A percentile compares a stretch with the other conserved stretches of the same genome.
phyloP scores from a whole-genome alignment of 164 flowering plant genomes.

The Paratinospora sagittata region DNA sequence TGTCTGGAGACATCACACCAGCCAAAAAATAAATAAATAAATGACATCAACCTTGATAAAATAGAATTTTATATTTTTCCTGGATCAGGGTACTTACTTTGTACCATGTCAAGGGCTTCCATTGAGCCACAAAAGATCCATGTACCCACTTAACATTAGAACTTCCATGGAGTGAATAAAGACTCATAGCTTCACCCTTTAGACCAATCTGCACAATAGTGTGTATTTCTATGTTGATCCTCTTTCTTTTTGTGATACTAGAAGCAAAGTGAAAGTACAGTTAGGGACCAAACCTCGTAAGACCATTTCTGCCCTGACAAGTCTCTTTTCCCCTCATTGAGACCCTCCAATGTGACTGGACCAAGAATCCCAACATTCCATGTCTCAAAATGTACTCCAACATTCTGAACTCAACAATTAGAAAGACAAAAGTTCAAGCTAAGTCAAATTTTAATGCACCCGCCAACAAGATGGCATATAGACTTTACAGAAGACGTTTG shows the following conservation, averaged over 20 bases:
- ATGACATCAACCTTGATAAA: background rate
- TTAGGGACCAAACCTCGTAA: constrained; percentile 61
- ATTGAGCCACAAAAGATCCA: constrained; percentile 43
- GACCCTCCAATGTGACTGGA: constrained; percentile 72
- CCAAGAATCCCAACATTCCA: constrained; percentile 98
- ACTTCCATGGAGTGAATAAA: constrained; percentile 63
- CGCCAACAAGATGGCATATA: background rate
- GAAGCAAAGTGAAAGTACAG: background rate
- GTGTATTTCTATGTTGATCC: constrained; percentile 4
- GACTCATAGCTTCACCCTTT: constrained; percentile 63
- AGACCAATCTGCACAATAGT: constrained; percentile 60
- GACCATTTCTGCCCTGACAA: constrained; percentile 75
- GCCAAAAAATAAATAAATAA: background rate
- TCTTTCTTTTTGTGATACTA: background rate
- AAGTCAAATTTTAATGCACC: background rate
- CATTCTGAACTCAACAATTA: constrained; percentile 44
- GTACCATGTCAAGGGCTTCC: constrained; percentile 84
- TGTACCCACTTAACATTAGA: constrained; percentile 75
- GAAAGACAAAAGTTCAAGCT: constrained; percentile 3
- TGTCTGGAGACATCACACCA: constrained; percentile 36
- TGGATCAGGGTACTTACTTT: constrained; percentile 45
- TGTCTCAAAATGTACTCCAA: constrained; percentile 74
- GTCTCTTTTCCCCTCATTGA: constrained; percentile 71
- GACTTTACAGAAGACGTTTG: background rate
- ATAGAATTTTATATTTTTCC: background rate